Evolutionary conservation across 2,329 filamentous ascomycete genomes (phyloP), one percentile per base, ranked within the genome.

Genomic region (Onygena corvina): DNA sequence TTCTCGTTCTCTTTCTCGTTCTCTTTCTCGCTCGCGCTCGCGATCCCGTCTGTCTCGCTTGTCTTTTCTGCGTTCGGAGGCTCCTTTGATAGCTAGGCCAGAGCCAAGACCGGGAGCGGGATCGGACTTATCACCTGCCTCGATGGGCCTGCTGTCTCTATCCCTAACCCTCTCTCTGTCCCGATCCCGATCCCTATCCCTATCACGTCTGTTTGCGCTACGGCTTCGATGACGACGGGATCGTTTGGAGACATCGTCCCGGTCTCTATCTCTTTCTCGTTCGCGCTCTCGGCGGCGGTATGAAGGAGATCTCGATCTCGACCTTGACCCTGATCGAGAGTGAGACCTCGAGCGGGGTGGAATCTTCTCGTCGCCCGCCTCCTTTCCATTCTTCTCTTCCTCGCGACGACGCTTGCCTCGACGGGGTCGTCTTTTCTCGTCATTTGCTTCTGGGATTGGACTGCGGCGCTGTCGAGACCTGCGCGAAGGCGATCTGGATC

Each of bases 251-350:
- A 58, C 27, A 59, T 51, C 58, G 67, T 63, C 56, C 66, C 27
- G 59, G 51, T 66, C 57, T 54, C 59, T 60, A 64, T 59, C 27
- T 57, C 70, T 58, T n/a, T 77, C 73, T 50, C 72, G 71, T 35
- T 83, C 78, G 54, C 74, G 75, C n/a, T n/a, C n/a, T 47, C 76
- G 80, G 56, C 79, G 80, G 53, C 79, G 77, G 57, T 80, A 77
- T 23, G 50, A 52, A 30, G 47, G 40, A 27, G 54, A 56, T 11
- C 34, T 51, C 3, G 54, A 55, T 18, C 46, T 47, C n/a, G 64
- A 66, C 44, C 54, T 53, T 20, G 60, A 61, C 47, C 56, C 56
- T 31, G 62, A 50, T 50, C n/a, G n/a, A n/a, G n/a, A 50, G 56
- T 9, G 58, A 54, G 8, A 59, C 58, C 9, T 33, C 30, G 23